Base-by-base conservation (phyloP, 371 early-diverging fungal genomes). In the Mortierella sp. region DNA sequence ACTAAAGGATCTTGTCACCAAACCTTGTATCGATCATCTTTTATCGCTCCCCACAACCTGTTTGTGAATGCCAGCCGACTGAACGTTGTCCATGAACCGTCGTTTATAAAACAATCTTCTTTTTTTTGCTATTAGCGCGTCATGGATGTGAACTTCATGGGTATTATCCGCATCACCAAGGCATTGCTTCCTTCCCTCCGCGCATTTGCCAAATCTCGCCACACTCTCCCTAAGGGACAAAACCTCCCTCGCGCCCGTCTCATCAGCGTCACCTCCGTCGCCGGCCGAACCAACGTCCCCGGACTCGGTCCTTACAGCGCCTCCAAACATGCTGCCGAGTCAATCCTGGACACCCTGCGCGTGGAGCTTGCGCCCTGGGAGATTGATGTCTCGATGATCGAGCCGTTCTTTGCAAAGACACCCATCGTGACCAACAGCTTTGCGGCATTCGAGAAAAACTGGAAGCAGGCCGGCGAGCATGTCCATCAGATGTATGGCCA, bases 281-380 rank as follows among this genome's bases (percentile, higher is more conserved):
- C 87, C 1, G 88, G 87, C 21, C 81, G 88, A 40, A 46, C 81
- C 48, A 84, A 80, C 46, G 67, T 80, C 44, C 85, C 88, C 5
- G 82, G 61, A 26, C 85, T 84, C 48, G 88, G 82, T 0, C 81
- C 85, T 6, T 88, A 83, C 70, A 81, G 75, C 46, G 88, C 85
- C 28, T 88, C 87, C 28, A 88, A 88, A 55, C 88, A 88, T 37
- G 88, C 87, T n/a, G 81, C 87, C 16, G 87, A 88, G 50, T 82
- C 87, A 3, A 82, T 88, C 83, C 50, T 88, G 61, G 88, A 88
- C 40, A 88, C 88, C 0, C 59, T 88, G 13, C 87, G 88, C 13
- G 82, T 88, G 1, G 87, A 88, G 48, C 76, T 88, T 24, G 76
- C 87, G 28, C 88, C 88, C 21, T 88, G 87, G 87, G 87, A 88